Base-by-base conservation (phyloP, 176 grass and related monocot species). In the Triticum monococcum region DNA sequence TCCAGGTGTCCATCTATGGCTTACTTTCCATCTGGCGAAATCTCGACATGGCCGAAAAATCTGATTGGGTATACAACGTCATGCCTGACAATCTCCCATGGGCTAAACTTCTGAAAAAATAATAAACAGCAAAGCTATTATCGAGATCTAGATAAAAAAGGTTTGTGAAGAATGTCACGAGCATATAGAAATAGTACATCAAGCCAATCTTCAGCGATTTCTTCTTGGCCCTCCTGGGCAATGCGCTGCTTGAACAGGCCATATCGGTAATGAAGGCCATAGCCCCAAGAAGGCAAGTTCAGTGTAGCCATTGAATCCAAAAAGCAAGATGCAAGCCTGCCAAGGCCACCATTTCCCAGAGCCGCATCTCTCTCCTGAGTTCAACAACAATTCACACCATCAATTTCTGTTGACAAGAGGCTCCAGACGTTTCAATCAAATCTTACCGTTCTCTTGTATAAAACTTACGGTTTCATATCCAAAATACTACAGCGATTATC, bases 281-380 rank as follows among this genome's bases (percentile, higher is more conserved):
- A 99, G 72, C 97, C 97, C 97, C 92, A 99, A 91, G 97, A 89
- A 72, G 97, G 97, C 83, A 99, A 85, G 83, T 97, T 94, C 37
- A 99, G 54, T 79, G 97, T 97, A 77, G 97, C 97, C 94, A 97
- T 97, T 59, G 97, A 99, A 93, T 99, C 97, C 86, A 99, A 79
- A 90, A 99, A 94, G 85, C 94, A 99, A 70, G 97, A 96, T 80
- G 97, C 97, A 72, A 99, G 94, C 88, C 97, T 97, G 72, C 97
- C 97, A 81, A 99, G 84, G 13, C 97, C 94, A 90, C 97, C 97
- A 84, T 99, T 99, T 88, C 97, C 97, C 45, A 99, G 85, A 83
- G 92, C 92, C 61, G 92, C 92, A 86, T 99, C 97, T 81, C 90
- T 99, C 70, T 99, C 97, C 94, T 99, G 85, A 35, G 23, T 52